phyloP scores from a whole-genome alignment of 2,329 filamentous ascomycete genomes.

The Fusarium sp. region DNA sequence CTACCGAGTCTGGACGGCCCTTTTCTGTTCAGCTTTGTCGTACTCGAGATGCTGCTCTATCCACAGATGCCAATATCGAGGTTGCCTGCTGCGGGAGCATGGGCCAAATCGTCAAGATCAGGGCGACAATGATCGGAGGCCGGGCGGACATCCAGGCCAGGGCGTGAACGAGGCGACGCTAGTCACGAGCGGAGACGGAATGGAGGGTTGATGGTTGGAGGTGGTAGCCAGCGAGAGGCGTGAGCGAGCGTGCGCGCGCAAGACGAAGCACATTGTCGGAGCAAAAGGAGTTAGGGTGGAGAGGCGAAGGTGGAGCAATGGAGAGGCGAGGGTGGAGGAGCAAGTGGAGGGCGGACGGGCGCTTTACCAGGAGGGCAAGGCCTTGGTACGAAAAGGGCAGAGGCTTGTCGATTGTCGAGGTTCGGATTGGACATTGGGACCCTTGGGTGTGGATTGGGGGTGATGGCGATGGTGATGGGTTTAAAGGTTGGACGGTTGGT shows the following conservation, averaged over 20 bases:
- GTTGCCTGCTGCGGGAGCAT: background rate
- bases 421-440: constrained; percentile 14
- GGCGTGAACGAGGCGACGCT: constrained; percentile 40
- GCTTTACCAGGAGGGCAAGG: constrained; percentile 36
- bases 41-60: background rate
- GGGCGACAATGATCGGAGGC: constrained; percentile 2
- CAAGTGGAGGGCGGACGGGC: constrained; percentile 35
- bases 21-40: constrained; percentile 1
- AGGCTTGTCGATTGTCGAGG: constrained; percentile 22
- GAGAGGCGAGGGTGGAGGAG: constrained; percentile 32
- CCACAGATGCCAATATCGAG: background rate
- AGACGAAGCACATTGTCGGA: constrained; percentile 4
- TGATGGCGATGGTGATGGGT: constrained; percentile 15
- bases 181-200: constrained; percentile 28
- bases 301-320: constrained; percentile 30
- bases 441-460: constrained; percentile 22
- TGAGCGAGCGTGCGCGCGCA: background rate
- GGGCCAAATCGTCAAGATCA: background rate
- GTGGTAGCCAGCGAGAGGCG: constrained; percentile 20
- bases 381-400: constrained; percentile 34
- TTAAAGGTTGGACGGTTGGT: constrained; percentile 6
- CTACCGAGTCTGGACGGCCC: background rate
- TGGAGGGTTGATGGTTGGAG: constrained; percentile 32
- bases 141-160: constrained; percentile 1
- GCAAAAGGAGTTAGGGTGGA: constrained; percentile 25